phyloP scores from a whole-genome alignment of 169 alveolate genomes.

The Plasmodium fragile region DNA sequence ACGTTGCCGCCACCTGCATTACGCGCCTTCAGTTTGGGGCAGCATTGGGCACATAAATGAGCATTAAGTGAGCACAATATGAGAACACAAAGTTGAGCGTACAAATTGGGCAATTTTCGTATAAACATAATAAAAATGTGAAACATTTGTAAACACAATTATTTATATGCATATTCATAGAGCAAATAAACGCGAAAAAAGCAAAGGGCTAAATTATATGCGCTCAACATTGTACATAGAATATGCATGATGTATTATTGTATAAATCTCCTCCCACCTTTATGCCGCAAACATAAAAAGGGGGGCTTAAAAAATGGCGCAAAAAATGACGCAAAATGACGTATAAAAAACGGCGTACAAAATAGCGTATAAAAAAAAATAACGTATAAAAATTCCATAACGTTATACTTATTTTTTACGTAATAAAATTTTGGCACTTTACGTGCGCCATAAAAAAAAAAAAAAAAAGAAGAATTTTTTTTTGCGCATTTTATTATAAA shows the following conservation, averaged over 20 bases:
- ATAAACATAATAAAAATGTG: background rate
- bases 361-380: background rate
- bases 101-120: background rate
- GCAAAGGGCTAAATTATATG: background rate
- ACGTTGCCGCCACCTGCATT: background rate
- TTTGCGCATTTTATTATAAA: conserved; percentile 5
- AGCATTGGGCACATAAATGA: background rate
- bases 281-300: background rate
- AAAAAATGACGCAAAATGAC: background rate
- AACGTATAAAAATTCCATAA: background rate
- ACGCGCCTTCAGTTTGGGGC: background rate
- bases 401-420: background rate
- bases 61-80: background rate
- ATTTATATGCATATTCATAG: background rate
- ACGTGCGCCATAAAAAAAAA: background rate
- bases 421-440: background rate
- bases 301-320: too few species aligned
- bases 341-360: background rate
- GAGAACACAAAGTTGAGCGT: background rate
- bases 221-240: background rate
- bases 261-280: background rate
- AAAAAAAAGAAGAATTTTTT: background rate
- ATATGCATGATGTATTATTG: background rate
- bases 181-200: background rate
- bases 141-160: too few species aligned